phyloP scores from a whole-genome alignment of 441 rosid species.

The Arabidopsis lyrata region DNA sequence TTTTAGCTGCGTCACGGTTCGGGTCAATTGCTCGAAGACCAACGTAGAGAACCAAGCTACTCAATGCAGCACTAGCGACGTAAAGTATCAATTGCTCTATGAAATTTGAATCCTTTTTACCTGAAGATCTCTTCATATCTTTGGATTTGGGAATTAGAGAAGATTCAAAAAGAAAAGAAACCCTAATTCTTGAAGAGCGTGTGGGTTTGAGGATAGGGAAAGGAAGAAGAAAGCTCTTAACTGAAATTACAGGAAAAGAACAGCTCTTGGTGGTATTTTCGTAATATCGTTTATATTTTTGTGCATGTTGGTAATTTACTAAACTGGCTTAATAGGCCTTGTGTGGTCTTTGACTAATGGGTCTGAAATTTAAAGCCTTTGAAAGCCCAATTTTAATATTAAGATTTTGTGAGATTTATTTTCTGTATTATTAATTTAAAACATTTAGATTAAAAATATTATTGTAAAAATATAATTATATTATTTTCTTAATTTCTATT shows the following conservation, averaged over 20 bases:
- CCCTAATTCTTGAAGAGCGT: conserved; percentile 17
- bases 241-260: conserved; percentile 15
- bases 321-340: background rate
- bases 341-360: background rate
- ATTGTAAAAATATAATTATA: no score
- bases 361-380: background rate
- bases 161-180: background rate
- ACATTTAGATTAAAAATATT: no score
- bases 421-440: no score
- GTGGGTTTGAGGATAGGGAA: conserved; percentile 2
- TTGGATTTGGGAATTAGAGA: conserved; percentile 21
- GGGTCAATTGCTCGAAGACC: conserved; percentile 84
- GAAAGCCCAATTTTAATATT: background rate
- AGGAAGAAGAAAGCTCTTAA: conserved; percentile 19
- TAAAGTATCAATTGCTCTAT: conserved; percentile 73
- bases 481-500: no score
- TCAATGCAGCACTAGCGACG: conserved; percentile 95
- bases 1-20: conserved; percentile 85
- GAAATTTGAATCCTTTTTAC: conserved; percentile 58
- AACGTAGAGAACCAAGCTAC: conserved; percentile 79
- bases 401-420: background rate
- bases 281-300: conserved; percentile 1
- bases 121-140: conserved; percentile 55
- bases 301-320: background rate
- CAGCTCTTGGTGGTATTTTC: background rate